Evolutionary conservation across 164 flowering plant genomes (phyloP).

Genomic region (Stephania cephalantha): DNA sequence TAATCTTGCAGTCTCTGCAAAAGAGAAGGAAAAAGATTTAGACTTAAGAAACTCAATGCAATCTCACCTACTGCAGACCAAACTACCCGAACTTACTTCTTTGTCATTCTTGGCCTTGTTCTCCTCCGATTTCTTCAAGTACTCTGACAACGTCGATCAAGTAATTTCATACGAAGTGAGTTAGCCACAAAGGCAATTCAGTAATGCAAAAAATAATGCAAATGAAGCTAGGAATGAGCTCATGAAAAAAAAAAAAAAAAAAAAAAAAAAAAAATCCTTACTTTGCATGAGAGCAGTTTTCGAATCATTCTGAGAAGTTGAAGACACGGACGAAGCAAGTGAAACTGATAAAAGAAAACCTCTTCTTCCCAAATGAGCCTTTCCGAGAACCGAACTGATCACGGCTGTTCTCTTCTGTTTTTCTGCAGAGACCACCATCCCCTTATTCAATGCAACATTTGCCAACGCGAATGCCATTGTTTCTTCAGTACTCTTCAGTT

Average conservation of each 20-base stretch:
- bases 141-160: constrained; percentile 31
- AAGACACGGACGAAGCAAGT: constrained; percentile 14
- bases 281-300: constrained; percentile 48
- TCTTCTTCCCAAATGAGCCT: constrained; percentile 35
- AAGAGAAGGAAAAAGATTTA: background rate
- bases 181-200: background rate
- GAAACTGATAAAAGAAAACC: constrained; percentile 31
- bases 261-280: constrained; percentile 11
- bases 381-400: background rate
- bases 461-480: constrained; percentile 27
- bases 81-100: constrained; percentile 37
- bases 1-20: constrained; percentile 71
- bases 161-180: background rate
- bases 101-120: constrained; percentile 85
- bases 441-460: constrained; percentile 34
- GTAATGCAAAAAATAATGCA: background rate
- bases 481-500: constrained; percentile 4
- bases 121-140: constrained; percentile 74
- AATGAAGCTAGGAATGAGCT: background rate
- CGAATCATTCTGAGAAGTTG: constrained; percentile 32
- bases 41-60: background rate
- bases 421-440: constrained; percentile 26
- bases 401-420: constrained; percentile 3
- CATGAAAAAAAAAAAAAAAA: too few relatives aligned
- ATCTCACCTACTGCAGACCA: background rate